A percentile compares a stretch with the other conserved stretches of the same genome.
These are phyloP conservation scores for Russula sp. DNA, from an alignment of 768 basidiomycete species.

Conservation along the genomic window DNA sequence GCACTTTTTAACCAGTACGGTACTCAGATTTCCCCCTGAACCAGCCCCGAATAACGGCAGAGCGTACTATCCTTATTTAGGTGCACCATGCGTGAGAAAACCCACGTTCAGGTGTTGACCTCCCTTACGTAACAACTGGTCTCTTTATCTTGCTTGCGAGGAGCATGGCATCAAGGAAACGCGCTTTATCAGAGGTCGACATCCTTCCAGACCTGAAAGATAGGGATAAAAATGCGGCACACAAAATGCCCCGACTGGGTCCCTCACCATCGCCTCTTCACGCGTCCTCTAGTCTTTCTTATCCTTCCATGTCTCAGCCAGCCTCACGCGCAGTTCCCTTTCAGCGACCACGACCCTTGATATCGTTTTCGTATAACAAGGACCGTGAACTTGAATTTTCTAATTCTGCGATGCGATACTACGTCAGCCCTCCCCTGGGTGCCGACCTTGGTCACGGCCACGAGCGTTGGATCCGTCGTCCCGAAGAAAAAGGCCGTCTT, in stretches of 20 bases:
- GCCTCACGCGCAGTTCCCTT: constrained; percentile 35
- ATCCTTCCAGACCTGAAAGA: neutral
- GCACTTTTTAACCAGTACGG: no score
- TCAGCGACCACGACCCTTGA: constrained; percentile 61
- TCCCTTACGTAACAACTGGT: neutral
- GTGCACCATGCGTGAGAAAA: no score
- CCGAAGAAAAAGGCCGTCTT: constrained; percentile 59
- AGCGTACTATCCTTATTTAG: no score
- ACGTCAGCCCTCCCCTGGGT: constrained; percentile 53
- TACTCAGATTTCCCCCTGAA: no score
- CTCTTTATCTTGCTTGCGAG: neutral
- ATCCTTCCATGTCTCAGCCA: constrained; percentile 19
- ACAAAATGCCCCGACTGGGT: neutral
- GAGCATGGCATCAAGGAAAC: constrained; percentile 14
- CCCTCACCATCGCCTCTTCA: neutral
- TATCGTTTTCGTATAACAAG: constrained; percentile 66
- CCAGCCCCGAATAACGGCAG: no score
- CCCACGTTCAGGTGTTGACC: no score
- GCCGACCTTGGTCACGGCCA: constrained; percentile 68
- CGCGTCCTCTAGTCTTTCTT: constrained; percentile 16
- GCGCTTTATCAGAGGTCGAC: constrained; percentile 5
- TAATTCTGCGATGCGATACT: constrained; percentile 66
- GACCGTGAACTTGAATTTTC: constrained; percentile 51
- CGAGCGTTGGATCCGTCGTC: constrained; percentile 59
- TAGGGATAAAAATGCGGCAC: neutral